Percentiles rank a stretch among this genome's conserved stretches.
Evolutionary conservation across 2,329 filamentous ascomycete species (phyloP).

Genomic region (Ophiostoma triangulosporum): DNA sequence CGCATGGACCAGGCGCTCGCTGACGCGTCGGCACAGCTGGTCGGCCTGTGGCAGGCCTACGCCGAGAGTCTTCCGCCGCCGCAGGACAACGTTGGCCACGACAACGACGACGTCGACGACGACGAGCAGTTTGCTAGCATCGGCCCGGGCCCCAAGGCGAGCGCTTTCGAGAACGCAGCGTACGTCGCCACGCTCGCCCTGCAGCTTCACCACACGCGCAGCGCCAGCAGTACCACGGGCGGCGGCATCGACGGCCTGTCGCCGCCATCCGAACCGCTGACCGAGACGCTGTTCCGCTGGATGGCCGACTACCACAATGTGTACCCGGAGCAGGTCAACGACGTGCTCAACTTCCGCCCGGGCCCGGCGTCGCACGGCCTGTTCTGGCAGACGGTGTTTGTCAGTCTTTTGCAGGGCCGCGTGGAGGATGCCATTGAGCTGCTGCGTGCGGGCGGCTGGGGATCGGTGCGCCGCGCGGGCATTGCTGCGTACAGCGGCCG

Average conservation of each 20-base stretch:
- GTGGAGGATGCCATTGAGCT: conserved; percentile 53
- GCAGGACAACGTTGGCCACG: background rate
- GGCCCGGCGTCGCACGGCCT: conserved; percentile 62
- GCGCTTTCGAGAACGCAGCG: conserved; percentile 59
- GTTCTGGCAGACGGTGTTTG: conserved; percentile 79
- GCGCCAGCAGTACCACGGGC: conserved; percentile 20
- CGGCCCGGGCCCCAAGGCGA: conserved; percentile 47
- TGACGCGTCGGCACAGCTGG: conserved; percentile 37
- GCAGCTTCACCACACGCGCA: conserved; percentile 57
- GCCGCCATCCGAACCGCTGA: conserved; percentile 38
- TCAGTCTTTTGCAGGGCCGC: conserved; percentile 60
- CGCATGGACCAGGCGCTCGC: conserved; percentile 43
- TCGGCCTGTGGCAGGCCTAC: conserved; percentile 42
- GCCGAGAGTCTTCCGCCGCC: conserved; percentile 26
- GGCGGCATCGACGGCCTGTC: conserved; percentile 22
- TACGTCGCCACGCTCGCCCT: conserved; percentile 70
- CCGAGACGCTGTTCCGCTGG: conserved; percentile 74
- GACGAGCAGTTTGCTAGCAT: conserved; percentile 47
- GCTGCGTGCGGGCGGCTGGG: conserved; percentile 65
- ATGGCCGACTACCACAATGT: conserved; percentile 61
- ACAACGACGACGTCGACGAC: conserved; percentile 21
- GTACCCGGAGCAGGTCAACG: conserved; percentile 51
- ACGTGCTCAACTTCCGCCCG: conserved; percentile 49
- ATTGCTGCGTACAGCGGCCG: conserved; percentile 56
- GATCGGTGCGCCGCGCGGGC: conserved; percentile 55